Evolutionary conservation across 306 rosid genomes (phyloP).

Genomic region (Prinsepia uniflora): DNA sequence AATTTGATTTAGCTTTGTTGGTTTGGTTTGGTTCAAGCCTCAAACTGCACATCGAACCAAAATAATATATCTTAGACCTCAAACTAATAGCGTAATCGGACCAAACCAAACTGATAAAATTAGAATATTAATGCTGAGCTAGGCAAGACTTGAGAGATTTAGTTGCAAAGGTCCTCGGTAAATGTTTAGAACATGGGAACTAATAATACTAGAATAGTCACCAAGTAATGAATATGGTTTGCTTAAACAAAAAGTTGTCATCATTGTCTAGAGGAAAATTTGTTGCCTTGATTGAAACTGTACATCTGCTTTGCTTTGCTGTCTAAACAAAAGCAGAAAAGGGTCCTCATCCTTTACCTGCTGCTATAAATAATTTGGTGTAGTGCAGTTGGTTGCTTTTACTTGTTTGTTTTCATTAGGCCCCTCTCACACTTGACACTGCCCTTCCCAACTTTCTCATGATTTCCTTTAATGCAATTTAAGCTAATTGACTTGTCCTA

Average conservation of each 20-base stretch:
- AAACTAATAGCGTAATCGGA: too few relatives aligned
- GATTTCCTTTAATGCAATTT: conserved; percentile 34
- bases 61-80: too few relatives aligned
- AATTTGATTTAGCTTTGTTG: too few relatives aligned
- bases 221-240: not conserved
- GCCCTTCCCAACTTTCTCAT: conserved; percentile 35
- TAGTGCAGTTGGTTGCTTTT: conserved; percentile 9
- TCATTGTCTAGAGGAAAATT: not conserved
- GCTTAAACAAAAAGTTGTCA: not conserved
- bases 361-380: conserved; percentile 14
- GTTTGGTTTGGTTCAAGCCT: too few relatives aligned
- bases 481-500: not conserved
- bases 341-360: not conserved
- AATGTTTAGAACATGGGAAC: not conserved
- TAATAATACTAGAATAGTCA: not conserved
- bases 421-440: not conserved
- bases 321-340: not conserved
- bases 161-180: not conserved
- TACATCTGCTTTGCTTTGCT: not conserved
- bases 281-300: conserved; percentile 3
- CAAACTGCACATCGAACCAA: too few relatives aligned
- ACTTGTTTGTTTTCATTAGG: conserved; percentile 5
- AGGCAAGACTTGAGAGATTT: too few relatives aligned
- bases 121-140: too few relatives aligned
- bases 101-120: too few relatives aligned